Evolutionary conservation across 1,284 basidiomycete species (phyloP).

Genomic region (Leccinum griseonigrum): DNA sequence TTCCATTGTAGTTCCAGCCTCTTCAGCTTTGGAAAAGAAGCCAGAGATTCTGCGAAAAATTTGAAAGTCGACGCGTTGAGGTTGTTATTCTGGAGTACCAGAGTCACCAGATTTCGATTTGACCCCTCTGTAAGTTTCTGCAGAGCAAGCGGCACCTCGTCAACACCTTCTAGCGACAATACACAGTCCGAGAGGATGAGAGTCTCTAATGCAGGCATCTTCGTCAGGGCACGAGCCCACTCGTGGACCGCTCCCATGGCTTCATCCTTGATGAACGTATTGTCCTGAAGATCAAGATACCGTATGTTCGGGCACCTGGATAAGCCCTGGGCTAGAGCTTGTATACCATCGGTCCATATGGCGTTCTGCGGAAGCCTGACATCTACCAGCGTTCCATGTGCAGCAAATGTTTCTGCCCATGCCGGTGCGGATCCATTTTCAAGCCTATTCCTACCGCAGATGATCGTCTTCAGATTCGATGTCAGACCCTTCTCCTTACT

Average conservation of each 20-base stretch:
- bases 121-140: constrained; percentile 68
- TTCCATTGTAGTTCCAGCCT: constrained; percentile 87
- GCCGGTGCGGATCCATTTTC: constrained; percentile 85
- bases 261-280: constrained; percentile 84
- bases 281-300: constrained; percentile 93
- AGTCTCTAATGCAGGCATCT: constrained; percentile 72
- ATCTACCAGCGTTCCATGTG: constrained; percentile 79
- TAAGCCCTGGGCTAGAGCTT: constrained; percentile 78
- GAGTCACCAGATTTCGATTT: constrained; percentile 69
- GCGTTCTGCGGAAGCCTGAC: constrained; percentile 97
- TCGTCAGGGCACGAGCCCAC: constrained; percentile 67
- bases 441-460: constrained; percentile 93
- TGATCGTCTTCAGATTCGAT: constrained; percentile 76
- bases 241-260: constrained; percentile 54
- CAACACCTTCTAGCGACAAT: constrained; percentile 65
- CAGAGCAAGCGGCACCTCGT: constrained; percentile 63
- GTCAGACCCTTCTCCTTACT: constrained; percentile 64
- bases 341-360: constrained; percentile 92
- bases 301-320: constrained; percentile 67
- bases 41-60: constrained; percentile 67
- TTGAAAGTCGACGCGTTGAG: constrained; percentile 71
- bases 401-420: constrained; percentile 89
- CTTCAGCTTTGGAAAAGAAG: constrained; percentile 57
- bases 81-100: constrained; percentile 91
- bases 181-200: constrained; percentile 95